phyloP scores from a whole-genome alignment of 192 early-diverging fungal genomes.

The Umbelopsis sp. region DNA sequence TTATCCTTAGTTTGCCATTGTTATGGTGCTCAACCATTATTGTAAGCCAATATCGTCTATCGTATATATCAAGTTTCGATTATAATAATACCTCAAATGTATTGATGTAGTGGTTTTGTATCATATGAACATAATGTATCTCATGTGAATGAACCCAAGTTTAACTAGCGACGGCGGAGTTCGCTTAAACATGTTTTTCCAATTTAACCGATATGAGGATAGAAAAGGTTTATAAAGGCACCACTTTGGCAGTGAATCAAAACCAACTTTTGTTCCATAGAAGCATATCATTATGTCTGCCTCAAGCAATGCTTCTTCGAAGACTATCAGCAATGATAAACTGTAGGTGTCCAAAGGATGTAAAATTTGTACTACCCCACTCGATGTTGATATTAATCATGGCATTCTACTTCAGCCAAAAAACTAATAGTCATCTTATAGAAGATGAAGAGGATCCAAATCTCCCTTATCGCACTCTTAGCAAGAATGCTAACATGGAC shows the following conservation, averaged over 20 bases:
- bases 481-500: neutral
- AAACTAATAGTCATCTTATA: neutral
- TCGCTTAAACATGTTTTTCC: neutral
- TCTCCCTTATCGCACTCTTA: slow-evolving; percentile 1
- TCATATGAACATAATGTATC: neutral
- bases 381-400: neutral
- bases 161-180: neutral
- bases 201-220: neutral
- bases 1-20: neutral
- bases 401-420: neutral
- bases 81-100: neutral
- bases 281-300: neutral
- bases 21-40: neutral
- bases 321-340: neutral
- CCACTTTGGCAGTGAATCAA: neutral
- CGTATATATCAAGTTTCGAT: neutral
- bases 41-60: neutral
- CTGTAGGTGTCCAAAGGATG: neutral
- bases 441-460: neutral
- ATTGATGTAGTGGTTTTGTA: neutral
- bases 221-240: neutral
- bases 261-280: neutral
- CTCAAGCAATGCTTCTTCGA: neutral
- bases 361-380: neutral
- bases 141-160: neutral